Evolutionary conservation across 176 grass and related monocot genomes (phyloP), one percentile per base, ranked within the genome.

Genomic region (Rhynchospora pubera): DNA sequence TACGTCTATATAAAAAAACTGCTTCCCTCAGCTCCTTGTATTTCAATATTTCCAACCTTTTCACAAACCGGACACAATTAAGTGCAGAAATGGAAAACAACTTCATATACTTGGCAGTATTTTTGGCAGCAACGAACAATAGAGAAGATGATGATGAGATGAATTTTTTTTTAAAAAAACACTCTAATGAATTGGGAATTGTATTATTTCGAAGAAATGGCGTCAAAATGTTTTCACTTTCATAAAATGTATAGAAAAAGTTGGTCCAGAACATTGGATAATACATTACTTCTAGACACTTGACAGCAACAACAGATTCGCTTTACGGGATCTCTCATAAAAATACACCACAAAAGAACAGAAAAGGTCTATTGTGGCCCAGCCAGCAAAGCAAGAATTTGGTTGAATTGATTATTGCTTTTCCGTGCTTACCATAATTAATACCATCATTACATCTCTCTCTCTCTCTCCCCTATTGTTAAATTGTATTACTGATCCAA

Each of bases 391-490:
- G 71, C 71, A 76, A 48, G 9, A 81, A 60, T 81, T 24, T 39
- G 57, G 59, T 81, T 63, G 30, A 81, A 81, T 81, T 81, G 43
- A 45, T 61, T 65, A 81, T 64, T 64, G 60, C 79, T 81, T 53
- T 81, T 48, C 21, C 79, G 79, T 81, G 58, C 42, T 64, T 62
- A 48, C 39, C 42, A 66, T 66, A 81, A 81, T 81, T 81, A 81
- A 81, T 66, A 64, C 43, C 58, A 66, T 81, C 79, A 81, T 66
- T 52, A 79, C 76, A 8, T 9, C 34, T 39, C 50, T 32, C 74
- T 16, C 74, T 32, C 8, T 42, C 26, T 79, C 51, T 59, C 76
- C n/a, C 8, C 44, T 57, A 16, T 34, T 16, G 15, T 50, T 28
- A 0, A 28, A 24, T 12, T 22, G 68, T 43, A 32, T 39, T 67